Evolutionary conservation across 345 rosid species (phyloP).

Genomic region (Eucalyptus sp.): DNA sequence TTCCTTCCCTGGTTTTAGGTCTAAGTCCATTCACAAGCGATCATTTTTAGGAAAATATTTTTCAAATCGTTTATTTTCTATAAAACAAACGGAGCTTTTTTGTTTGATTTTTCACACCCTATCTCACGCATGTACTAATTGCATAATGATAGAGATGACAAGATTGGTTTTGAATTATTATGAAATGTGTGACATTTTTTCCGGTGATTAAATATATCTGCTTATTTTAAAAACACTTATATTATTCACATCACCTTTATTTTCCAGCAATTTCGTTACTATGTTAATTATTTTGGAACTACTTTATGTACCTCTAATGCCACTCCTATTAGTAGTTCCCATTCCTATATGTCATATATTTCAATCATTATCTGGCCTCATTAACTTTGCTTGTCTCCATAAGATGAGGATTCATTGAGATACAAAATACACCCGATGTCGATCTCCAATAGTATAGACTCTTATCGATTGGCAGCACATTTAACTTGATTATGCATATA

Average conservation of each 20-base stretch:
- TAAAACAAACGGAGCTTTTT: fast-evolving
- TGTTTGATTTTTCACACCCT: background rate
- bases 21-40: background rate
- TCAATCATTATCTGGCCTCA: background rate
- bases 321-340: background rate
- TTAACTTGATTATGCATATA: background rate
- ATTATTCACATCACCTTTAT: background rate
- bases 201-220: background rate
- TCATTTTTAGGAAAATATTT: background rate
- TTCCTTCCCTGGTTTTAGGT: too few relatives aligned
- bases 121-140: fast-evolving
- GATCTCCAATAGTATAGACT: background rate
- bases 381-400: background rate
- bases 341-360: background rate
- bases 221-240: background rate
- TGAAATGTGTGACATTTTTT: background rate
- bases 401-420: background rate
- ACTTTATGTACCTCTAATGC: background rate
- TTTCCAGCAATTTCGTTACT: background rate
- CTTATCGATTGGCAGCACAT: background rate
- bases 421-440: background rate
- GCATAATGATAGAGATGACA: background rate
- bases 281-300: background rate
- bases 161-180: background rate
- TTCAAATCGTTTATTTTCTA: fast-evolving